phyloP scores from a whole-genome alignment of 495 filamentous ascomycete species.

The Aspergillus biplanus region DNA sequence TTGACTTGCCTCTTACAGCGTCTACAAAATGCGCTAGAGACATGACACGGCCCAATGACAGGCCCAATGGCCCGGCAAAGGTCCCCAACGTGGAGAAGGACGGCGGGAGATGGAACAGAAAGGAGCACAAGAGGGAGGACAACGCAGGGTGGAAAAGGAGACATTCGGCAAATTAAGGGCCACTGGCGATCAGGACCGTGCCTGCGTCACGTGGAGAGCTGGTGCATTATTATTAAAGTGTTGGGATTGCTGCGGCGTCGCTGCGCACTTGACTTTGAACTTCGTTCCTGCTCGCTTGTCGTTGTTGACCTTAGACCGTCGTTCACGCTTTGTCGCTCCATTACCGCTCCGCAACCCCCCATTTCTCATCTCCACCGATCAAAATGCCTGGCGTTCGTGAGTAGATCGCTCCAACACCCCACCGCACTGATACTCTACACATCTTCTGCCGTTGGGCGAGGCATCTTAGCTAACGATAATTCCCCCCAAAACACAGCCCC shows the following conservation, averaged over 20 bases:
- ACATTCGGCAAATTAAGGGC: slow-evolving; percentile 20
- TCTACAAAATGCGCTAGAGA: slow-evolving; percentile 9
- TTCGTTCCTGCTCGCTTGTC: not conserved
- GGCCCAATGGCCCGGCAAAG: not conserved
- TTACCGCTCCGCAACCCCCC: not conserved
- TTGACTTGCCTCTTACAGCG: slow-evolving; percentile 9
- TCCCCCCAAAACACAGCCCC: slow-evolving; percentile 22
- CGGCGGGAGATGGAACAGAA: slow-evolving; percentile 17
- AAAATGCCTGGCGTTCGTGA: slow-evolving; percentile 37
- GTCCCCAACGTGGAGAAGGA: slow-evolving; percentile 14
- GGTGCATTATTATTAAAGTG: slow-evolving; percentile 14
- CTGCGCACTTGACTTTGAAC: slow-evolving; percentile 4
- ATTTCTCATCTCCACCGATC: not conserved
- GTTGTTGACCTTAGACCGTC: not conserved
- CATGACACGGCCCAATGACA: slow-evolving; percentile 17
- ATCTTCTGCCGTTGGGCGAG: not conserved
- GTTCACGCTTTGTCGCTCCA: not conserved
- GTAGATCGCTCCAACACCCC: slow-evolving; percentile 7
- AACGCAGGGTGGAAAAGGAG: slow-evolving; percentile 22
- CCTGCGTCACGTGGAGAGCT: slow-evolving; percentile 23
- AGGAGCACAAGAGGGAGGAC: slow-evolving; percentile 14
- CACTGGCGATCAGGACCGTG: slow-evolving; percentile 24
- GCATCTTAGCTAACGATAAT: slow-evolving; percentile 15
- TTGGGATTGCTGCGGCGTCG: slow-evolving; percentile 6
- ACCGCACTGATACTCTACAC: not conserved